These are phyloP conservation scores for Agrostemma githago DNA, from an alignment of 148 eudicot genomes.

Conservation along the genomic window DNA sequence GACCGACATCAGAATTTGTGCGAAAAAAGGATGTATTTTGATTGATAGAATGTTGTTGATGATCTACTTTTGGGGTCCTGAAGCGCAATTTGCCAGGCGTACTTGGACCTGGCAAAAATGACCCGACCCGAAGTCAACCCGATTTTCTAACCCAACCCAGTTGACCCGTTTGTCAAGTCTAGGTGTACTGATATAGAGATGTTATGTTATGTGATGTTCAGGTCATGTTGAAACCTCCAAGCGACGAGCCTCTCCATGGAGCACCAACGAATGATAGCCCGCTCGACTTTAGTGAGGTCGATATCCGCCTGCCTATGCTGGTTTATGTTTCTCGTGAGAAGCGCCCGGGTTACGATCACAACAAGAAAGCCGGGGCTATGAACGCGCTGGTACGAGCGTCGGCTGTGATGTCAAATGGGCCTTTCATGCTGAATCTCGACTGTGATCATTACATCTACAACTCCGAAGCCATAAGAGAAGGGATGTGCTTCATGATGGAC, in stretches of 20 bases:
- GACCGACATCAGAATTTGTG: too few species aligned
- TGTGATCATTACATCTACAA: slow-evolving; percentile 96
- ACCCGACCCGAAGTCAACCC: too few species aligned
- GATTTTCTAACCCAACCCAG: too few species aligned
- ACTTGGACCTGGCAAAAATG: too few species aligned
- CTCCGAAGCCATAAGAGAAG: slow-evolving; percentile 80
- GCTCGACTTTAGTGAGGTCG: slow-evolving; percentile 61
- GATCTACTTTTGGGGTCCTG: neutral
- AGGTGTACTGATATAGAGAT: neutral
- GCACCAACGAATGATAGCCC: slow-evolving; percentile 31
- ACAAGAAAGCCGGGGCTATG: slow-evolving; percentile 99
- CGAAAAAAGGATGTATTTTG: too few species aligned
- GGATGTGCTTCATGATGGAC: slow-evolving; percentile 98
- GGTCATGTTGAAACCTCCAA: slow-evolving; percentile 99
- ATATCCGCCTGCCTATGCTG: slow-evolving; percentile 85
- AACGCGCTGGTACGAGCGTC: slow-evolving; percentile 95
- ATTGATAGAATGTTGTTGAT: too few species aligned
- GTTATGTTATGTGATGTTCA: slow-evolving; percentile 19
- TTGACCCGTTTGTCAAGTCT: too few species aligned
- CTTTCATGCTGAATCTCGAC: slow-evolving; percentile 85
- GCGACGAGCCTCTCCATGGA: slow-evolving; percentile 67
- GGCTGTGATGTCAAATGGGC: slow-evolving; percentile 94
- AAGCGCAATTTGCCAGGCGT: neutral
- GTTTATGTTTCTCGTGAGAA: slow-evolving; percentile 95
- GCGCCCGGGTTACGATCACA: slow-evolving; percentile 95